Evolutionary conservation across 169 alveolate genomes (phyloP).

Genomic region (Neospora caninum): DNA sequence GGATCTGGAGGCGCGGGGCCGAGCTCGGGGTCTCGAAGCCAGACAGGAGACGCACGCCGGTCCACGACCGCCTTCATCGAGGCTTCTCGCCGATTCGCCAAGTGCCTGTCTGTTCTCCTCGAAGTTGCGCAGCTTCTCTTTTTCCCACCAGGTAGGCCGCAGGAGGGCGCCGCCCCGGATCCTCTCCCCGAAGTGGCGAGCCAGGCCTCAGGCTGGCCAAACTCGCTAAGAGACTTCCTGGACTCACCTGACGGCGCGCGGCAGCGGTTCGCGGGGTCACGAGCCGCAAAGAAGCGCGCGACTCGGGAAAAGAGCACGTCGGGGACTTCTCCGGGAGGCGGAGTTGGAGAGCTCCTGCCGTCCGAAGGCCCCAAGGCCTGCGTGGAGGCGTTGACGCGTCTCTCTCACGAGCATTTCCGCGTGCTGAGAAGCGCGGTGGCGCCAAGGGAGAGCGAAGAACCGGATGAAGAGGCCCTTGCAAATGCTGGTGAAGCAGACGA

Average conservation of each 20-base stretch:
- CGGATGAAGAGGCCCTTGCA: neutral
- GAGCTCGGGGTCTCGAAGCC: neutral
- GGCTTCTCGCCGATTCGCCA: neutral
- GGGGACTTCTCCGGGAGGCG: too few relatives aligned
- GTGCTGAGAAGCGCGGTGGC: neutral
- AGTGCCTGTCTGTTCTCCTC: neutral
- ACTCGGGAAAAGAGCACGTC: too few relatives aligned
- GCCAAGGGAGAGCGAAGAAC: neutral
- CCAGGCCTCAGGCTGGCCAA: too few relatives aligned
- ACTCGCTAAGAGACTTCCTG: too few relatives aligned
- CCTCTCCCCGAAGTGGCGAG: too few relatives aligned
- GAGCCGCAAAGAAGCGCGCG: too few relatives aligned
- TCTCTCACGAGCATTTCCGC: neutral
- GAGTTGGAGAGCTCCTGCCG: too few relatives aligned
- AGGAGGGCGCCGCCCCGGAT: neutral
- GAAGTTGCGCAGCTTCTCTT: neutral
- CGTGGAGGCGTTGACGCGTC: neutral
- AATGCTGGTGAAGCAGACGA: neutral
- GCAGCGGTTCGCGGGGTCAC: too few relatives aligned
- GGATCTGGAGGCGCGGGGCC: neutral
- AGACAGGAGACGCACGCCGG: conserved; percentile 36
- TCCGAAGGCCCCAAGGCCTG: too few relatives aligned
- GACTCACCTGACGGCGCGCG: too few relatives aligned
- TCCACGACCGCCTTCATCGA: conserved; percentile 28
- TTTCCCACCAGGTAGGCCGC: neutral